Evolutionary conservation across 2,329 filamentous ascomycete species (phyloP), one percentile per base, ranked within the genome.

Genomic region (Septoria petroselini): DNA sequence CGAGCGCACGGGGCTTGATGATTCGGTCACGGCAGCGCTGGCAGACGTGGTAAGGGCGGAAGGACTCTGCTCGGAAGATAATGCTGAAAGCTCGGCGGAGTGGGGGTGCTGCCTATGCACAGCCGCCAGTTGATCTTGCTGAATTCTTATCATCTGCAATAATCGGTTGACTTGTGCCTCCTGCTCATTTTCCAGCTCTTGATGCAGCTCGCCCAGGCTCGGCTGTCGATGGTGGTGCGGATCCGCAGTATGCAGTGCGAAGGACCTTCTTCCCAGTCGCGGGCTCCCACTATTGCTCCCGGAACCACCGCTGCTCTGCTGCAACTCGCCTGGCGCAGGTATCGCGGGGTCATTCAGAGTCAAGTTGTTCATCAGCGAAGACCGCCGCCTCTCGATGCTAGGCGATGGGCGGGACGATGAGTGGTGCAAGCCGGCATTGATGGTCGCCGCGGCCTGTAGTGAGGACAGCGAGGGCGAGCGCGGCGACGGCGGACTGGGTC

Each of bases 151-250:
- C 80, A 88, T 35, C 52, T 81, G 79, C 37, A 91, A 75, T 2
- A 91, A 78, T 8, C 87, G 82, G 64, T 91, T 91, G 56, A 90
- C 86, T 69, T 89, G 85, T 18, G 82, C 84, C 64, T 90, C 86
- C 65, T 89, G 85, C 70, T 90, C 86, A 45, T 83, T 85, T 67
- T 90, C 86, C 1, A 90, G 75, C 68, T 89, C 84, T 65, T 90
- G 86, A 59, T 90, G 85, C 34, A 90, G 78, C 68, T 89, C 85
- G 14, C 86, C 86, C 54, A 90, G 68, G 64, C 85, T 89, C 2
- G 85, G 85, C 0, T 83, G 72, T 41, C 86, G 76, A 58, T 81
- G 79, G 62, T 86, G 77, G 18, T 62, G 55, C 12, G 82, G 79
- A 58, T 83, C 80, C 27, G 48, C 72, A 63, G 51, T 68, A 70